Conservation (phyloP, 805 yeast species). For the Candida maesae region DNA sequence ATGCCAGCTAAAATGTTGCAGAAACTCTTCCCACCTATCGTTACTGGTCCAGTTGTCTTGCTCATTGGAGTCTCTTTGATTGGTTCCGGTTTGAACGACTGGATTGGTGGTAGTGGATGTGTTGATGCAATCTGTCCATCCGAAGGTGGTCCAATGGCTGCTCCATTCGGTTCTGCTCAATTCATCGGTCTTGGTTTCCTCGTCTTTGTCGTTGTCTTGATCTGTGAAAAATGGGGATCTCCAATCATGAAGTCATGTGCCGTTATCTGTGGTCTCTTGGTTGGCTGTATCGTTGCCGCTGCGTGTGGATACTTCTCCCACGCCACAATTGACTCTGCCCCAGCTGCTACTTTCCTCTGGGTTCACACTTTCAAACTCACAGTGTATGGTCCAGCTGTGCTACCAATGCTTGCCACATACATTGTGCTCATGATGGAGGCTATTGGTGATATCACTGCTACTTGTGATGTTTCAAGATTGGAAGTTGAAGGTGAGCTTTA, state of each 20-base stretch:
- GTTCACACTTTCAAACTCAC: constrained; percentile 73
- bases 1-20: constrained; percentile 70
- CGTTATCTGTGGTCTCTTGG: constrained; percentile 75
- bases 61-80: constrained; percentile 74
- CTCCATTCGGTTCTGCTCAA: constrained; percentile 83
- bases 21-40: constrained; percentile 79
- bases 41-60: constrained; percentile 90
- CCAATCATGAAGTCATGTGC: constrained; percentile 96
- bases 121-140: constrained; percentile 41
- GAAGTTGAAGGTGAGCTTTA: constrained; percentile 79
- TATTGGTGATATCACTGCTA: constrained; percentile 92
- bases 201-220: constrained; percentile 67
- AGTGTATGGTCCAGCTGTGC: constrained; percentile 80
- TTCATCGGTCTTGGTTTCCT: constrained; percentile 85
- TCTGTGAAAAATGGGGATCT: constrained; percentile 85
- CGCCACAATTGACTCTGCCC: constrained; percentile 59
- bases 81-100: constrained; percentile 71
- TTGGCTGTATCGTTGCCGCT: constrained; percentile 91
- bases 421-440: constrained; percentile 87
- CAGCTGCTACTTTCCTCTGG: constrained; percentile 84
- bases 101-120: constrained; percentile 86
- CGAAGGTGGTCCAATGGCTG: constrained; percentile 51
- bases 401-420: constrained; percentile 82
- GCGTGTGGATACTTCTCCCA: constrained; percentile 78
- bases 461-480: constrained; percentile 83